Evolutionary conservation across 495 filamentous ascomycete genomes (phyloP), one percentile per base, ranked within the genome.

Genomic region (Aspergillus asperescens): DNA sequence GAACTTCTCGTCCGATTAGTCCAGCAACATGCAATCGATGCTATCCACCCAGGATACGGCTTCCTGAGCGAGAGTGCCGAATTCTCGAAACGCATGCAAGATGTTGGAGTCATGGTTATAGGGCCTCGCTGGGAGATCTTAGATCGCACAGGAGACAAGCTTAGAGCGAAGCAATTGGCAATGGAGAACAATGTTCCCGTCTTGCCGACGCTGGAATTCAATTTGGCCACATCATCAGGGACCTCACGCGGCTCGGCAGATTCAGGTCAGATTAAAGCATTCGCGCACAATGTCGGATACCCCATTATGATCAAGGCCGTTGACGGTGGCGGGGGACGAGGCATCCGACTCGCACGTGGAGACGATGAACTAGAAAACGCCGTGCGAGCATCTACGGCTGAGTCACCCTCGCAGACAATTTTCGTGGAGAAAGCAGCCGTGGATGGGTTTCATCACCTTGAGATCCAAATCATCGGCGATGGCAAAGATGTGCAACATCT

Each of bases 1-100:
- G 38, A 64, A 10, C 50, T 68, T 5, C 59, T 84, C 0, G 61
- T 82, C 12, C 54, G 64, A 2, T 42, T 82, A 19, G 76, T 50
- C 5, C 71, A 73, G 50, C 65, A 76, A 38, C 62, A 82, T 57
- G 57, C 55, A 0, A 77, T 82, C n/a, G 77, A 84, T 51, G 65
- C 78, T 10, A 67, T 84, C 4, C 80, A 83, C 58, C 81, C 81
- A 0, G 81, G 81, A 0, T 85, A 85, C 66, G 81, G 81, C 8
- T 85, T 84, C 49, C 67, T 85, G 3, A 80, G 78, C 22, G 81
- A 85, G 58, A 81, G 72, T 46, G 62, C 75, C 12, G 77, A 79
- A 2, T 81, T 85, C 51, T 68, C 78, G 0, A 53, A 53, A 13
- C 69, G 72, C 16, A 77, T 81, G 74, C 62, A 76, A 8, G 74